Evolutionary conservation across 257 asterid species (phyloP), one percentile per base, ranked within the genome.

Genomic region (Sherardia arvensis): DNA sequence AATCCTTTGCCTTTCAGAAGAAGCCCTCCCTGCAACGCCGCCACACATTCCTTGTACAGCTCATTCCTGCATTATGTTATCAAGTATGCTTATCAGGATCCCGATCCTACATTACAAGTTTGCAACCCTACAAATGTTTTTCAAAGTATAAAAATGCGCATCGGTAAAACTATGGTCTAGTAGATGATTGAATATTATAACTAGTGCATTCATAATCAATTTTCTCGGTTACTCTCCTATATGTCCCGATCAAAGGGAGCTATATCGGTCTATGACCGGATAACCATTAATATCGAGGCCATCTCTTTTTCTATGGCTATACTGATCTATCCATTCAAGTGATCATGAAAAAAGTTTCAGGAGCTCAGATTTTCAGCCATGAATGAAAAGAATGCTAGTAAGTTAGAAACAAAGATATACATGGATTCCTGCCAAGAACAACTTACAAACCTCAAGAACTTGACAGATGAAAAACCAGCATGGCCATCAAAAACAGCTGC

Each of bases 401-500:
- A 20, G 12, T 28, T 17, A 48, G 17, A 25, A 54, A 54, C 10
- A 10, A 62, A 62, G 17, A 30, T 2, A 1, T 11, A 1, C 12
- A 10, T 8, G n/a, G 17, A 20, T 1, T 53, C 23, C 28, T 20
- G 12, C 27, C 27, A 43, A 17, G n/a, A 43, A 43, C 51, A 43
- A 15, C 14, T n/a, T 28, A 29, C 76, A 69, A 69, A 88, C 96
- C 90, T 81, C 71, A 92, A 87, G 66, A 85, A 92, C 27, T 82
- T 68, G 73, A 85, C 98, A 18, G 96, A 82, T 45, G 97, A 88
- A 74, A 83, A 86, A 4, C 95, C 98, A 33, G 95, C 95, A 74
- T 87, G 98, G 61, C 98, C 98, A 76, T 92, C 95, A 59, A 92
- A 87, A 68, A 92, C 93, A 4, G 97, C 97, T 28, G 98, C 97